These are phyloP conservation scores for Colletotrichum agaves DNA, from an alignment of 2,329 filamentous ascomycete species.

Conservation along the genomic window DNA sequence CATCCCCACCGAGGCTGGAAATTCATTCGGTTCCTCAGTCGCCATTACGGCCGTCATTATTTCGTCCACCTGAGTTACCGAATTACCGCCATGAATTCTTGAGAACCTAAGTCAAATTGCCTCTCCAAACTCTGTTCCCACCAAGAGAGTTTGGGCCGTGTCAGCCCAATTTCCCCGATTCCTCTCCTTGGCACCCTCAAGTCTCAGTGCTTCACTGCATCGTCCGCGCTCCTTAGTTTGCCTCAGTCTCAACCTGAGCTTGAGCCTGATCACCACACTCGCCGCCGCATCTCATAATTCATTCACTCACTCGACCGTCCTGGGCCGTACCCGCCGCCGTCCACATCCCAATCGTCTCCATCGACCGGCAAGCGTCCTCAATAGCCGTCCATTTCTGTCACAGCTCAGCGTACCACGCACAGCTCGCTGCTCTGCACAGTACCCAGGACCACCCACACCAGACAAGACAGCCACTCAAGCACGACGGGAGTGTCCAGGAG, in stretches of 20 bases:
- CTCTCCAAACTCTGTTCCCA: slow-evolving; percentile 27
- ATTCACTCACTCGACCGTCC: background rate
- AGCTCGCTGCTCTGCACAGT: background rate
- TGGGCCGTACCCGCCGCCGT: background rate
- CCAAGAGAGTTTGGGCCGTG: slow-evolving; percentile 36
- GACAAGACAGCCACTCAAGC: background rate
- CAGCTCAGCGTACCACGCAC: background rate
- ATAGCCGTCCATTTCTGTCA: background rate
- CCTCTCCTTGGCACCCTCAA: slow-evolving; percentile 26
- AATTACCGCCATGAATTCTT: slow-evolving; percentile 22
- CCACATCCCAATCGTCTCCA: background rate
- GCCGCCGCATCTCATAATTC: background rate
- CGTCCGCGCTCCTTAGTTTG: slow-evolving; percentile 20
- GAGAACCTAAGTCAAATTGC: background rate
- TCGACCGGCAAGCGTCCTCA: background rate
- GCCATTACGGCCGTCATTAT: background rate
- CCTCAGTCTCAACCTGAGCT: slow-evolving; percentile 10
- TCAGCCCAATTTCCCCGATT: slow-evolving; percentile 36
- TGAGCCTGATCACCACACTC: slow-evolving; percentile 16
- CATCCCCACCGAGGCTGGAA: slow-evolving; percentile 1
- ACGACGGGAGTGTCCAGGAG: background rate
- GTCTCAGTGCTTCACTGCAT: slow-evolving; percentile 14
- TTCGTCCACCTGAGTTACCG: background rate
- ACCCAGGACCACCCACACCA: slow-evolving; percentile 10
- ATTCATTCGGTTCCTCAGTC: background rate